These are phyloP conservation scores for Crepidotus variabilis DNA, from an alignment of 768 basidiomycete species.

Conservation along the genomic window DNA sequence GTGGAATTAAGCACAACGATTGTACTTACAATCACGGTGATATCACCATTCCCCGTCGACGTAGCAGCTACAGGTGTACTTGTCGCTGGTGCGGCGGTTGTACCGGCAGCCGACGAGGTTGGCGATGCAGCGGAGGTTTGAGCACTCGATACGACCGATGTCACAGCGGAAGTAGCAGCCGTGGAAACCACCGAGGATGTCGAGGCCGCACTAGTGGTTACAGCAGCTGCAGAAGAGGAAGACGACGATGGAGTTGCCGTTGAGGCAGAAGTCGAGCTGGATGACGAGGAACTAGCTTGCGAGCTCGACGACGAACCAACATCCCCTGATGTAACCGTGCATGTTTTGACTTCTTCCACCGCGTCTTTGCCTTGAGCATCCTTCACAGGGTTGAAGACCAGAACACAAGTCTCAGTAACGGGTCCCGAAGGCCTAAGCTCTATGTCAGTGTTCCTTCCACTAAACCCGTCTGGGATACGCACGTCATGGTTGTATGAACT, in stretches of 20 bases:
- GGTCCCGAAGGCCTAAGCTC: conserved; percentile 41
- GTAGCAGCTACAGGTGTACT: conserved; percentile 6
- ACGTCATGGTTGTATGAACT: conserved; percentile 43
- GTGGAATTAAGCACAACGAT: not conserved
- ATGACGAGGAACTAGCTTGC: conserved; percentile 9
- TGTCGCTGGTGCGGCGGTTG: conserved; percentile 10
- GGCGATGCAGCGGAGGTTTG: conserved; percentile 1
- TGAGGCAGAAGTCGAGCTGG: conserved; percentile 8
- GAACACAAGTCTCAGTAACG: conserved; percentile 55
- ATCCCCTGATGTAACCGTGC: conserved; percentile 36
- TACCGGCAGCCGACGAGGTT: conserved; percentile 12
- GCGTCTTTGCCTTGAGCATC: conserved; percentile 45
- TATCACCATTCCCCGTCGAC: not conserved
- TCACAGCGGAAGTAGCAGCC: conserved; percentile 7
- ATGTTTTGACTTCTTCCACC: conserved; percentile 50
- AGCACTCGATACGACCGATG: not conserved
- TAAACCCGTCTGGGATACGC: conserved; percentile 19
- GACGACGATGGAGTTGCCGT: conserved; percentile 13
- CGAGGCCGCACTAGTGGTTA: too few species aligned
- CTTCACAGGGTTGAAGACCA: conserved; percentile 53
- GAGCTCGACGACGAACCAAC: conserved; percentile 19
- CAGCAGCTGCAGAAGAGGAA: conserved; percentile 6
- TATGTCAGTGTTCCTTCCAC: conserved; percentile 8
- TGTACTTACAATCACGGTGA: not conserved
- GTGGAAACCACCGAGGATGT: conserved; percentile 4